These are phyloP conservation scores for Coix lacrymajobi DNA, from an alignment of 176 grass and related monocot genomes.

Conservation along the genomic window DNA sequence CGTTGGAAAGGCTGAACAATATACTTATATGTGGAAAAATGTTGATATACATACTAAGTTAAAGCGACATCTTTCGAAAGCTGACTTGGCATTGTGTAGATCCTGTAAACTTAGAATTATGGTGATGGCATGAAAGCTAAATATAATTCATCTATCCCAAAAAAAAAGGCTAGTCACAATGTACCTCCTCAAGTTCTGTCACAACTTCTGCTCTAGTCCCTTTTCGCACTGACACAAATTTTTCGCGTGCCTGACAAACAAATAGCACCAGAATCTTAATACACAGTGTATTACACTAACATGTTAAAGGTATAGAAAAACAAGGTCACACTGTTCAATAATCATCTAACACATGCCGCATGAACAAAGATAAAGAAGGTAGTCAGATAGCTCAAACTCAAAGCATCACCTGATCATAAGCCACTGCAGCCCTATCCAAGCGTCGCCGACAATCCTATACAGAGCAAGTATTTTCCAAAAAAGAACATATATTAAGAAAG, in stretches of 20 bases:
- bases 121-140: conserved; percentile 6
- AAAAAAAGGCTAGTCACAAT: not conserved
- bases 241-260: conserved; percentile 78
- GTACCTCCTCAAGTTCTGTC: conserved; percentile 84
- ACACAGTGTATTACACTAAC: not conserved
- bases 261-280: conserved; percentile 32
- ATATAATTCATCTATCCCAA: conserved; percentile 1
- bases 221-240: conserved; percentile 88
- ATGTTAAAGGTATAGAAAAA: conserved; percentile 21
- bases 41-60: conserved; percentile 83
- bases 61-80: conserved; percentile 89
- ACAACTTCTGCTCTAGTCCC: conserved; percentile 77
- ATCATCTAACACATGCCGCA: not conserved
- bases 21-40: conserved; percentile 27
- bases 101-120: conserved; percentile 58
- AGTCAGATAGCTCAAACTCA: conserved; percentile 22
- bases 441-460: conserved; percentile 72
- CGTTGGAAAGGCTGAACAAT: conserved; percentile 19
- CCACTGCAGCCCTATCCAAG: conserved; percentile 88
- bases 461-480: not conserved
- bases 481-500: conserved; percentile 19
- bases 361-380: conserved; percentile 2
- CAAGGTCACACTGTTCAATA: not conserved
- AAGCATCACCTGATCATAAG: conserved; percentile 84
- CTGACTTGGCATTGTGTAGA: conserved; percentile 83